Evolutionary conservation across 2,329 filamentous ascomycete species (phyloP).

Genomic region (Daldinia sp.): DNA sequence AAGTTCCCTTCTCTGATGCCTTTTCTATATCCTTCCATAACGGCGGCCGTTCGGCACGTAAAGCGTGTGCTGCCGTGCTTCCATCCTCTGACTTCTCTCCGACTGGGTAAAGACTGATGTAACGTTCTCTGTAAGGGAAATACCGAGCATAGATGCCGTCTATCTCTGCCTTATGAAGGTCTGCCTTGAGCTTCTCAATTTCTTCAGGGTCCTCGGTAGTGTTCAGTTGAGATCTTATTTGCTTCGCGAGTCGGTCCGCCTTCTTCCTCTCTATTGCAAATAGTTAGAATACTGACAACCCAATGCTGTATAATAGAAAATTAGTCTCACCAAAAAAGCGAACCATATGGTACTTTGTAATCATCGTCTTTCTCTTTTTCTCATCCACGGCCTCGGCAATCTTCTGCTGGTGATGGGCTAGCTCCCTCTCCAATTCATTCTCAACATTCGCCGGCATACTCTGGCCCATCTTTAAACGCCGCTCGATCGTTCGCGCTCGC

Average conservation of each 20-base stretch:
- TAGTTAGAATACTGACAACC: slow-evolving; percentile 18
- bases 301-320: background rate
- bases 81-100: slow-evolving; percentile 57
- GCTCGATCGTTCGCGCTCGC: slow-evolving; percentile 75
- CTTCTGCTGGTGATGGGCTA: slow-evolving; percentile 74
- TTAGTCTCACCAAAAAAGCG: slow-evolving; percentile 79
- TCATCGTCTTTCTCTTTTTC: slow-evolving; percentile 76
- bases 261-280: slow-evolving; percentile 74
- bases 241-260: slow-evolving; percentile 74
- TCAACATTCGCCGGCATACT: slow-evolving; percentile 76
- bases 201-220: slow-evolving; percentile 64
- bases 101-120: slow-evolving; percentile 72
- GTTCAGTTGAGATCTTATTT: slow-evolving; percentile 69
- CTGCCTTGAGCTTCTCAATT: slow-evolving; percentile 62
- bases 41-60: slow-evolving; percentile 64
- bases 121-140: slow-evolving; percentile 77
- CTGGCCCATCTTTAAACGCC: slow-evolving; percentile 70
- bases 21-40: slow-evolving; percentile 77
- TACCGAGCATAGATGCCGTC: slow-evolving; percentile 81
- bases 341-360: slow-evolving; percentile 84
- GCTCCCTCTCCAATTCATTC: slow-evolving; percentile 77
- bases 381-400: slow-evolving; percentile 69
- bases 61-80: slow-evolving; percentile 57
- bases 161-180: slow-evolving; percentile 76
- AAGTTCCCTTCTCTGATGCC: slow-evolving; percentile 60